phyloP scores from a whole-genome alignment of 805 yeast species.

The Brettanomyces naardenensis region DNA sequence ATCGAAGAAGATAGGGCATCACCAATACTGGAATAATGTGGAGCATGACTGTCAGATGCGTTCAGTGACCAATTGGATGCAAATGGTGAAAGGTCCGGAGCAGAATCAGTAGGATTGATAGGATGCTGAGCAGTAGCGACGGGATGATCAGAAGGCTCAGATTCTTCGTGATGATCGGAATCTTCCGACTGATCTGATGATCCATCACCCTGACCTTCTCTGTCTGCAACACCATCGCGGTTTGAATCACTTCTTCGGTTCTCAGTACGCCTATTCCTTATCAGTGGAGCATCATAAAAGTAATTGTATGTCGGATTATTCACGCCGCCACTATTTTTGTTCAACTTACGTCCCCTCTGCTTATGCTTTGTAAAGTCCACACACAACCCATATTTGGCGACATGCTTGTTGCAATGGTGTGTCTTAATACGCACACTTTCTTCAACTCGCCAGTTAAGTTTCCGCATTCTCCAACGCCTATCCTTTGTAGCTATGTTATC shows the following conservation, averaged over 20 bases:
- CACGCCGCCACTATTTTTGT: slow-evolving; percentile 23
- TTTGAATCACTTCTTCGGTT: no score
- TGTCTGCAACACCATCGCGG: no score
- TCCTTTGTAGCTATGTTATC: slow-evolving; percentile 59
- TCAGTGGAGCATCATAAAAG: slow-evolving; percentile 23
- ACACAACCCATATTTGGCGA: slow-evolving; percentile 35
- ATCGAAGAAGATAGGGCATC: slow-evolving; percentile 3
- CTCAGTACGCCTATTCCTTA: no score
- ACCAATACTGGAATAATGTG: background rate
- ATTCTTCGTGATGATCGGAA: background rate
- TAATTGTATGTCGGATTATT: slow-evolving; percentile 19
- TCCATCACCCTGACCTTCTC: no score
- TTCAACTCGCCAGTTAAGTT: slow-evolving; percentile 81
- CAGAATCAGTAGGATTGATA: no score
- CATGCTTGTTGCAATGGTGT: slow-evolving; percentile 51
- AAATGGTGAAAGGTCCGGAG: slow-evolving; percentile 17
- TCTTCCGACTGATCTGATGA: background rate
- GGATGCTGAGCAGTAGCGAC: background rate
- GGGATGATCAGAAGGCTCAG: background rate
- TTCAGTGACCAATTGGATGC: slow-evolving; percentile 23
- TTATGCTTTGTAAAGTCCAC: slow-evolving; percentile 33
- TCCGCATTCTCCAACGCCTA: slow-evolving; percentile 87
- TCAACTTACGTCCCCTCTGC: slow-evolving; percentile 17
- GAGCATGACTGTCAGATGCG: slow-evolving; percentile 6
- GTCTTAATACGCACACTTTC: slow-evolving; percentile 64